Conservation (phyloP, 1,139 yeast species). For the Protomyces inundatus region DNA sequence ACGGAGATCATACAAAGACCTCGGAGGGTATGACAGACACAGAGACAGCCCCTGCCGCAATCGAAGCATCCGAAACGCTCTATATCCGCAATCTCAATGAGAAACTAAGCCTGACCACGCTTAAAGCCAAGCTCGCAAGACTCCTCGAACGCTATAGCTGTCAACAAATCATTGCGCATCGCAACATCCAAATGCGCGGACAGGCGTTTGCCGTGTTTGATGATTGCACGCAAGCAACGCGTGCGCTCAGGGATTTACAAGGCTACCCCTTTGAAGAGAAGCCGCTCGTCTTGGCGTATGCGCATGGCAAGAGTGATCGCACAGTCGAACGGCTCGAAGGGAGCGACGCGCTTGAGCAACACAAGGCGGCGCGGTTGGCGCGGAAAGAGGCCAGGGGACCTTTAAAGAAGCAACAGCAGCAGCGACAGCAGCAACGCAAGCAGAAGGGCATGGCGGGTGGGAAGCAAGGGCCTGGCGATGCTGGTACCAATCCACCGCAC, state of each 20-base stretch:
- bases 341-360: conserved; percentile 33
- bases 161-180: conserved; percentile 54
- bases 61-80: conserved; percentile 35
- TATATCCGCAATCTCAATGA: conserved; percentile 71
- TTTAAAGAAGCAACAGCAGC: conserved; percentile 27
- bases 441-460: conserved; percentile 35
- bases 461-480: conserved; percentile 36
- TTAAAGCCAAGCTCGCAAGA: conserved; percentile 46
- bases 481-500: conserved; percentile 55
- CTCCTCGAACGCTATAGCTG: conserved; percentile 49
- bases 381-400: conserved; percentile 35
- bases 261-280: conserved; percentile 51
- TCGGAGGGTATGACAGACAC: too few relatives aligned
- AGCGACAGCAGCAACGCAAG: conserved; percentile 32
- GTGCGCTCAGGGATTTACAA: conserved; percentile 48
- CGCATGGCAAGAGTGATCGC: conserved; percentile 50
- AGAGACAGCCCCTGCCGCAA: not conserved
- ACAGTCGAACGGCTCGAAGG: conserved; percentile 37
- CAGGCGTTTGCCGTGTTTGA: conserved; percentile 79
- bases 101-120: conserved; percentile 51
- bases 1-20: too few relatives aligned
- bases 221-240: conserved; percentile 44
- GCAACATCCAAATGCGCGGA: conserved; percentile 62
- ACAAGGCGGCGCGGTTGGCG: conserved; percentile 15
- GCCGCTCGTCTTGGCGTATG: conserved; percentile 46